A percentile compares a stretch with the other conserved stretches of the same genome.
Evolutionary conservation across 1,284 basidiomycete species (phyloP).

Genomic region (Mycena citricolor): DNA sequence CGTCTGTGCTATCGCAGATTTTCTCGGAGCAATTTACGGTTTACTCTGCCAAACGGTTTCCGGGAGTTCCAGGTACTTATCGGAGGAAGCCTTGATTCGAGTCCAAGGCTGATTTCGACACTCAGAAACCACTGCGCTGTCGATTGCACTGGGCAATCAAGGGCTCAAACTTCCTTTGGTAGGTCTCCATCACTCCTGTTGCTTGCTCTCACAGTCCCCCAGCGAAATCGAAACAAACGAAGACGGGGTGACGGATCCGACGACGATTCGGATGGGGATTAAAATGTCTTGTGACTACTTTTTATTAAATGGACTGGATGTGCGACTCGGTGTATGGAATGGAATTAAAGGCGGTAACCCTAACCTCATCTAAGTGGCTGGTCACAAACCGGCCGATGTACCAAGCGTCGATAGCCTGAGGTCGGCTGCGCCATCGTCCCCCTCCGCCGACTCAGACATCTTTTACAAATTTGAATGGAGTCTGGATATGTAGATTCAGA

Average conservation of each 20-base stretch:
- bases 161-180: conserved; percentile 88
- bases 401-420: no score
- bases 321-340: no score
- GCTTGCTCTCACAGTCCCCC: conserved; percentile 18
- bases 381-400: no score
- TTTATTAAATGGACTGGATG: no score
- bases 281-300: background rate
- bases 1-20: conserved; percentile 78
- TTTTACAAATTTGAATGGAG: no score
- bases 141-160: conserved; percentile 88
- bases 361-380: no score
- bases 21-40: conserved; percentile 90
- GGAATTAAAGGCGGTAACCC: no score
- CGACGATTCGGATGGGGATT: conserved; percentile 44
- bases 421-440: no score
- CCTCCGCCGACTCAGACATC: no score
- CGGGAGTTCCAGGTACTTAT: conserved; percentile 81
- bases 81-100: conserved; percentile 20
- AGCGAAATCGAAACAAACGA: conserved; percentile 66
- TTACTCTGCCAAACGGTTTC: conserved; percentile 89
- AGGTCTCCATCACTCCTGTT: conserved; percentile 32
- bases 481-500: no score
- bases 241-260: conserved; percentile 43
- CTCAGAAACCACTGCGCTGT: conserved; percentile 82
- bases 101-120: conserved; percentile 14